These are phyloP conservation scores for Metschnikowia reukaufii DNA, from an alignment of 805 yeast species.

Conservation along the genomic window DNA sequence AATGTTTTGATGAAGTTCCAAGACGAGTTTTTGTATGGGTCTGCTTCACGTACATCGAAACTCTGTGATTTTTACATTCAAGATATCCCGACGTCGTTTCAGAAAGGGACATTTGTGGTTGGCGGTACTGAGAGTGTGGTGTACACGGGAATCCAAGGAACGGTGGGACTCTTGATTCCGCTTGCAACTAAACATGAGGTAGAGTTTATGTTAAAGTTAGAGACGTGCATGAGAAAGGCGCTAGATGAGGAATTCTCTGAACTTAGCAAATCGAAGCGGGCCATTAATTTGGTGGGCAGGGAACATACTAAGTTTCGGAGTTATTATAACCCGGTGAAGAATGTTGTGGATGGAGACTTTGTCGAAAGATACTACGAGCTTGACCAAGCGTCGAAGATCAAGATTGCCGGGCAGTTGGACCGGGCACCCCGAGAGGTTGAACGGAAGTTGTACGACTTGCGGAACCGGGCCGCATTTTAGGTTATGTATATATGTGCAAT, in stretches of 20 bases:
- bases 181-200: constrained; percentile 61
- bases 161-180: constrained; percentile 74
- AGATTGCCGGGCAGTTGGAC: constrained; percentile 44
- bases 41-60: constrained; percentile 51
- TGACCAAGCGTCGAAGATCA: constrained; percentile 32
- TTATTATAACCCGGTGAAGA: constrained; percentile 75
- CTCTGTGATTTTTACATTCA: constrained; percentile 61
- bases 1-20: constrained; percentile 39
- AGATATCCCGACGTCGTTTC: constrained; percentile 69
- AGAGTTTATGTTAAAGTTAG: constrained; percentile 55
- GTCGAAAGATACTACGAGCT: constrained; percentile 56
- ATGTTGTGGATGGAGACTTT: constrained; percentile 85
- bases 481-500: not conserved
- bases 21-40: constrained; percentile 46
- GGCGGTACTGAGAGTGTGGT: constrained; percentile 69
- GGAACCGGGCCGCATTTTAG: constrained; percentile 43
- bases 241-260: constrained; percentile 28
- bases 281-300: constrained; percentile 53
- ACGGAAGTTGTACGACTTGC: constrained; percentile 51
- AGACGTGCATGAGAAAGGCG: constrained; percentile 41
- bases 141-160: constrained; percentile 80
- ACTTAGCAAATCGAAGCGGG: constrained; percentile 25
- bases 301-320: constrained; percentile 70
- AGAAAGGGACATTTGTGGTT: constrained; percentile 49
- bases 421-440: constrained; percentile 50